Percentiles rank a stretch among this genome's conserved stretches.
Evolutionary conservation across 2,329 filamentous ascomycete genomes (phyloP).

Genomic region (Juglanconis sp.): DNA sequence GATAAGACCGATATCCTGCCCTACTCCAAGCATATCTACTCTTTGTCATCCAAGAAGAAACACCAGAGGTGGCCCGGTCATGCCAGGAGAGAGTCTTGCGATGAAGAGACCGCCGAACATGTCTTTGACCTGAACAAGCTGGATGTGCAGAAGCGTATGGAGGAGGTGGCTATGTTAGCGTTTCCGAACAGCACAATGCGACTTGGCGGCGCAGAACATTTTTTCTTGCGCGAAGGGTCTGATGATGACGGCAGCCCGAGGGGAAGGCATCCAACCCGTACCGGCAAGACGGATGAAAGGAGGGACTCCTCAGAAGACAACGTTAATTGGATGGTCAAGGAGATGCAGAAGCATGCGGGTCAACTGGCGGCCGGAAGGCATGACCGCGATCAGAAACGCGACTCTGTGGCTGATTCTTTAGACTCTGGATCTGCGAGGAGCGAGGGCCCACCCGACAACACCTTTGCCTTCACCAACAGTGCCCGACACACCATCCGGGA

Average conservation of each 20-base stretch:
- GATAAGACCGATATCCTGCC: conserved; percentile 72
- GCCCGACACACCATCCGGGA: conserved; percentile 21
- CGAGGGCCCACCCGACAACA: conserved; percentile 33
- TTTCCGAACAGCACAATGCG: conserved; percentile 71
- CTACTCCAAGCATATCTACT: conserved; percentile 60
- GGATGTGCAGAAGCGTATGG: conserved; percentile 75
- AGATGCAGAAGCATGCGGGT: conserved; percentile 77
- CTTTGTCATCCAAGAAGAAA: conserved; percentile 41
- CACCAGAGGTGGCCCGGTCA: conserved; percentile 36
- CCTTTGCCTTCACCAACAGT: conserved; percentile 31
- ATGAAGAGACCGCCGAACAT: conserved; percentile 73
- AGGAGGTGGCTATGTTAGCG: conserved; percentile 71
- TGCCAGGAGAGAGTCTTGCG: conserved; percentile 66
- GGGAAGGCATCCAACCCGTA: conserved; percentile 28
- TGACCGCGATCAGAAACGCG: conserved; percentile 25
- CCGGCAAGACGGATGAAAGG: conserved; percentile 32
- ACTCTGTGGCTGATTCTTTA: neutral
- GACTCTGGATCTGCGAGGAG: conserved; percentile 31
- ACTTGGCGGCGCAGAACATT: conserved; percentile 70
- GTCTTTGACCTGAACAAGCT: conserved; percentile 76
- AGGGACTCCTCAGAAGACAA: conserved; percentile 62
- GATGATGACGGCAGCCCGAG: conserved; percentile 48
- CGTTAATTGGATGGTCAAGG: conserved; percentile 70
- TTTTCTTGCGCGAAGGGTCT: conserved; percentile 63
- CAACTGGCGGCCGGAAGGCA: conserved; percentile 44